A percentile compares a stretch with the other conserved stretches of the same genome.
phyloP scores from a whole-genome alignment of 768 basidiomycete species.

The Auriscalpium orientale region DNA sequence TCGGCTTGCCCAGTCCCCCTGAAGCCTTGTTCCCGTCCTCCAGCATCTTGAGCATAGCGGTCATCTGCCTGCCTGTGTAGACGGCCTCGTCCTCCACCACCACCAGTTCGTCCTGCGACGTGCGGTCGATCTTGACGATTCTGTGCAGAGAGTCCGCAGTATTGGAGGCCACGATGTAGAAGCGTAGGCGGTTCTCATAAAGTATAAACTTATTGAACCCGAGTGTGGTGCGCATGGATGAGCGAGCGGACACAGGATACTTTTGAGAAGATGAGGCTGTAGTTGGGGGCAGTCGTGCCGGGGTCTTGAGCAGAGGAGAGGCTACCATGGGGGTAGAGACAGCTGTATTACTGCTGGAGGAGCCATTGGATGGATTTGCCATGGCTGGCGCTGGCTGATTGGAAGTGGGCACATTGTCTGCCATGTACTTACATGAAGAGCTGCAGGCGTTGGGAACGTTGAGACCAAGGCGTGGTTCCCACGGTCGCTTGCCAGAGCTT shows the following conservation, averaged over 20 bases:
- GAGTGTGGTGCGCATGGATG: slow-evolving; percentile 6
- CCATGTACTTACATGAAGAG: no score
- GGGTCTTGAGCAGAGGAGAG: no score
- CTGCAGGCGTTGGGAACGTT: no score
- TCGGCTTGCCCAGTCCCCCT: slow-evolving; percentile 78
- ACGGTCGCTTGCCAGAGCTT: background rate
- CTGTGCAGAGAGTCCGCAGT: slow-evolving; percentile 81
- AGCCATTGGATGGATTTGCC: no score
- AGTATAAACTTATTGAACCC: slow-evolving; percentile 78
- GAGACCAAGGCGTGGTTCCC: no score
- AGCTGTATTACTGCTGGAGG: no score
- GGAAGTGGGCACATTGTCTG: no score
- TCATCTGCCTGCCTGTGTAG: slow-evolving; percentile 88
- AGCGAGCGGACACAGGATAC: no score
- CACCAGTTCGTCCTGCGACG: slow-evolving; percentile 61
- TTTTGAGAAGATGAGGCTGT: no score
- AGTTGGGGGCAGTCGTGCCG: no score
- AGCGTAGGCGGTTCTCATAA: slow-evolving; percentile 86
- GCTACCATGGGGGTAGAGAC: no score
- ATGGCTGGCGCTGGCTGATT: no score
- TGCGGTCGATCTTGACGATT: slow-evolving; percentile 91
- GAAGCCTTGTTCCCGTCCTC: slow-evolving; percentile 89
- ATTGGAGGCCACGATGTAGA: slow-evolving; percentile 90
- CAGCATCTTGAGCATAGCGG: slow-evolving; percentile 85
- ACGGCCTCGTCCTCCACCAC: slow-evolving; percentile 84